These are phyloP conservation scores for Candida tibetensis DNA, from an alignment of 805 yeast species.

Conservation along the genomic window DNA sequence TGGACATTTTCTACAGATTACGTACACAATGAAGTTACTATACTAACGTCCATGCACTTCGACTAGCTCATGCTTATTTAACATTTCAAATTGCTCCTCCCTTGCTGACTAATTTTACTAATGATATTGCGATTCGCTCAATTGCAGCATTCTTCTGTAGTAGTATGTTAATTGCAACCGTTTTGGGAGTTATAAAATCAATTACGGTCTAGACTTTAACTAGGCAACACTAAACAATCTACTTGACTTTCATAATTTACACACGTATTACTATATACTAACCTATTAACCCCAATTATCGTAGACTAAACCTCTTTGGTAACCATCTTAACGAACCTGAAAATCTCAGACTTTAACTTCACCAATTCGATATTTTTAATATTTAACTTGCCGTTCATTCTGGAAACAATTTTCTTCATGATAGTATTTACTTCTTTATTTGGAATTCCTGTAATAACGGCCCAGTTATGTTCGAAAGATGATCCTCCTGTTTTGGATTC, in stretches of 20 bases:
- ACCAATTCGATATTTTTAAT: slow-evolving; percentile 37
- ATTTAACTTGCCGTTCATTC: slow-evolving; percentile 41
- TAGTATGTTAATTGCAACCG: too few relatives aligned
- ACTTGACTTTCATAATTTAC: neutral
- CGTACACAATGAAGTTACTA: too few relatives aligned
- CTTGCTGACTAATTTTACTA: too few relatives aligned
- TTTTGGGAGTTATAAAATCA: too few relatives aligned
- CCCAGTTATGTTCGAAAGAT: slow-evolving; percentile 30
- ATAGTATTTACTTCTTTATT: slow-evolving; percentile 34
- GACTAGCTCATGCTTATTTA: too few relatives aligned
- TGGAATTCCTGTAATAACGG: slow-evolving; percentile 33
- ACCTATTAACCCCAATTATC: neutral
- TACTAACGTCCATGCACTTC: too few relatives aligned
- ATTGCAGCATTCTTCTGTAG: too few relatives aligned
- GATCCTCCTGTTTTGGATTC: neutral
- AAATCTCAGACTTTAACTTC: slow-evolving; percentile 38
- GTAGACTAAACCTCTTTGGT: slow-evolving; percentile 23
- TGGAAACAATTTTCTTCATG: slow-evolving; percentile 33
- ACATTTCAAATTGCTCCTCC: too few relatives aligned
- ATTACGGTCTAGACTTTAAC: too few relatives aligned
- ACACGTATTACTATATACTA: neutral
- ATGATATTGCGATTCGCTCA: too few relatives aligned
- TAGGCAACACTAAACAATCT: too few relatives aligned
- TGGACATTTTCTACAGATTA: too few relatives aligned
- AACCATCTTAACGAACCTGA: slow-evolving; percentile 43